Percentiles rank a stretch among this genome's conserved stretches.
Evolutionary conservation across 345 rosid species (phyloP).

Genomic region (Arabis hirsuta): DNA sequence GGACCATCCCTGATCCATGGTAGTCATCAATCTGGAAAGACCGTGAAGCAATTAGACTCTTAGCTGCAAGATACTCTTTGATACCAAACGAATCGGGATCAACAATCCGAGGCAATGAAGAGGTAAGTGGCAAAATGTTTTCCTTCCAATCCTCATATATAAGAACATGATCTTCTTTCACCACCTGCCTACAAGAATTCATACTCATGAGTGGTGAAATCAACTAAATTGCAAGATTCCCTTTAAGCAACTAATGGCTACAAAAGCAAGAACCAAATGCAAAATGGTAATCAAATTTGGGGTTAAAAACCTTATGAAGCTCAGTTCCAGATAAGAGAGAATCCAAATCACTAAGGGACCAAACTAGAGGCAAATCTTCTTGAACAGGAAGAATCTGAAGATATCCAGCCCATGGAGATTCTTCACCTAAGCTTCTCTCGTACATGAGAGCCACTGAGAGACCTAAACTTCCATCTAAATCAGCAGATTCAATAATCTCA

Average conservation of each 20-base stretch:
- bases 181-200: constrained; percentile 61
- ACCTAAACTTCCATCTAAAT: constrained; percentile 68
- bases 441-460: constrained; percentile 81
- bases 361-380: constrained; percentile 68
- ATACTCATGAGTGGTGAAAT: constrained; percentile 10
- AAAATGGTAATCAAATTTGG: not conserved
- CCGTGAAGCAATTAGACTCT: constrained; percentile 74
- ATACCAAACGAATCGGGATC: constrained; percentile 54
- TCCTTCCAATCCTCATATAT: constrained; percentile 79
- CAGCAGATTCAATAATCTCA: constrained; percentile 58
- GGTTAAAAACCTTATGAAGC: constrained; percentile 66
- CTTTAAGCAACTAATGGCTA: not conserved
- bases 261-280: constrained; percentile 3
- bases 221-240: not conserved
- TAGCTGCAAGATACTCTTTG: constrained; percentile 70
- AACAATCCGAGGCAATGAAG: constrained; percentile 41
- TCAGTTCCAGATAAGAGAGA: constrained; percentile 76
- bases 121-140: constrained; percentile 61
- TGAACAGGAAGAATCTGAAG: constrained; percentile 69
- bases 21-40: constrained; percentile 76
- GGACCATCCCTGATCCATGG: constrained; percentile 91
- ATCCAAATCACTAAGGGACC: constrained; percentile 68
- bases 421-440: constrained; percentile 69
- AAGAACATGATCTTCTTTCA: constrained; percentile 77
- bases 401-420: constrained; percentile 81